Percentiles rank a stretch among this genome's conserved stretches.
phyloP scores from a whole-genome alignment of 169 alveolate species.

The Plasmodium vinckei region DNA sequence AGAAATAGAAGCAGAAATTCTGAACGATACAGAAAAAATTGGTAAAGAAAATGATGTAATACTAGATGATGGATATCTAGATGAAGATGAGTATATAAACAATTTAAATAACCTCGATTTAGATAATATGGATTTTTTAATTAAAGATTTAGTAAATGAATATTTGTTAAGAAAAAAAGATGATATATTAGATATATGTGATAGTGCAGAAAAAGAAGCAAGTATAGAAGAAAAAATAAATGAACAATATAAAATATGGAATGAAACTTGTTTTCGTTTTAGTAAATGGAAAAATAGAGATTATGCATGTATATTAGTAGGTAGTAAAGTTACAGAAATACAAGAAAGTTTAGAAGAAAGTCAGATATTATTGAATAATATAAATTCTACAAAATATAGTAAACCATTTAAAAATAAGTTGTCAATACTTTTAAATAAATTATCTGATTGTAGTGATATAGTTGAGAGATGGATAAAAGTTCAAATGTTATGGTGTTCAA shows the following conservation, averaged over 20 bases:
- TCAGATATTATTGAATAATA: slow-evolving; percentile 91
- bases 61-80: slow-evolving; percentile 28
- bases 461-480: slow-evolving; percentile 97
- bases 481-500: slow-evolving; percentile 96
- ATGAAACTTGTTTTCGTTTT: slow-evolving; percentile 92
- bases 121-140: slow-evolving; percentile 73
- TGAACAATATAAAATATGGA: slow-evolving; percentile 95
- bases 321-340: slow-evolving; percentile 92
- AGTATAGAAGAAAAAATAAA: slow-evolving; percentile 92
- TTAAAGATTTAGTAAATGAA: slow-evolving; percentile 71
- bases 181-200: slow-evolving; percentile 96
- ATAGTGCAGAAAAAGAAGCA: slow-evolving; percentile 96
- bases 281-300: slow-evolving; percentile 93
- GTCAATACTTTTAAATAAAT: slow-evolving; percentile 87
- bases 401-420: slow-evolving; percentile 95
- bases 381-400: slow-evolving; percentile 94
- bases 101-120: slow-evolving; percentile 68
- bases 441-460: slow-evolving; percentile 95
- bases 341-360: slow-evolving; percentile 95
- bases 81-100: slow-evolving; percentile 61
- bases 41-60: slow-evolving; percentile 8
- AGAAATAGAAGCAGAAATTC: background rate
- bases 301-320: slow-evolving; percentile 90
- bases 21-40: background rate
- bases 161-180: slow-evolving; percentile 84